phyloP scores from a whole-genome alignment of 768 basidiomycete genomes.

The Collybia sordida region DNA sequence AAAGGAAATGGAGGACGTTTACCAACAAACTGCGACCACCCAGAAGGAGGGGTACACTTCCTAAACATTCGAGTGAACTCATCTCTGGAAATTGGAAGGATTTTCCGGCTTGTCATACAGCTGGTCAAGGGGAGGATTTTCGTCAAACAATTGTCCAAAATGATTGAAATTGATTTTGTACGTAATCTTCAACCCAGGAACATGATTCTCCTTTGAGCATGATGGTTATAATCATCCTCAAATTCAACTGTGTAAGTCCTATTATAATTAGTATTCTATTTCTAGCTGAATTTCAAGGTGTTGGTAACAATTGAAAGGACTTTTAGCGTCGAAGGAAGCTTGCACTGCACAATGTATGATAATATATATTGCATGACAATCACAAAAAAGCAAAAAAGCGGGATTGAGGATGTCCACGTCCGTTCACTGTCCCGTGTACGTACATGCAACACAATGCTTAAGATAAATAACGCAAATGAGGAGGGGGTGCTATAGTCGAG shows the following conservation, averaged over 20 bases:
- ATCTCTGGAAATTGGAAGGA: constrained; percentile 36
- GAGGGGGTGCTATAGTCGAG: not conserved
- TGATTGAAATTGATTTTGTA: too few relatives aligned
- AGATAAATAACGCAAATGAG: constrained; percentile 12
- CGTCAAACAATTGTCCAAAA: too few relatives aligned
- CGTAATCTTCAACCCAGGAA: too few relatives aligned
- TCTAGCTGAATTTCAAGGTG: too few relatives aligned
- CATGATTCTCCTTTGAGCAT: too few relatives aligned
- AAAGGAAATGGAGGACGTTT: constrained; percentile 9
- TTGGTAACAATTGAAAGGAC: too few relatives aligned
- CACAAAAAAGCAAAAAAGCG: constrained; percentile 53
- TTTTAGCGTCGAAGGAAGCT: too few relatives aligned
- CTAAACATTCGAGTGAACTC: constrained; percentile 53
- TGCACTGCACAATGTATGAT: too few relatives aligned
- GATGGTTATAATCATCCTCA: too few relatives aligned
- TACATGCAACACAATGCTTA: constrained; percentile 18
- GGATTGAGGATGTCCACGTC: constrained; percentile 42
- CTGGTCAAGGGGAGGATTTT: too few relatives aligned
- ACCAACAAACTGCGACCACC: constrained; percentile 53
- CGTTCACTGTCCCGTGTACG: constrained; percentile 54
- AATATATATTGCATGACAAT: constrained; percentile 32
- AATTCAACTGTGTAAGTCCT: too few relatives aligned
- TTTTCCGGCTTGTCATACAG: not conserved
- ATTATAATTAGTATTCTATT: too few relatives aligned
- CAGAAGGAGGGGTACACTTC: constrained; percentile 44